Base-by-base conservation (phyloP, 2,329 filamentous ascomycete genomes). In the Cytospora leucostoma region DNA sequence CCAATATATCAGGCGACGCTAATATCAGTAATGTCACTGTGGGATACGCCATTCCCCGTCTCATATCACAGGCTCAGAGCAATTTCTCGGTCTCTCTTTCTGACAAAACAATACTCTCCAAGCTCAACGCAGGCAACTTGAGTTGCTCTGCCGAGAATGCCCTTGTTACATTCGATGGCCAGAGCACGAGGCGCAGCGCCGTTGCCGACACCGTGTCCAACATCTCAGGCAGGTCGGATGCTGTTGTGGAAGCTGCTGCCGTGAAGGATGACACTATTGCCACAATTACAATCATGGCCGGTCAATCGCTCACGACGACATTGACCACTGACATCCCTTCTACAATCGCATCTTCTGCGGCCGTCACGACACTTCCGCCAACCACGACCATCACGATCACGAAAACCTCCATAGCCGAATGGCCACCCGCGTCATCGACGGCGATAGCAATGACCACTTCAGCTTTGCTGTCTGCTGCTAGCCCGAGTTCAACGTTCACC, bases 91-190 rank as follows among this genome's bases (percentile, higher is more conserved):
- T 99, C 53, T 85, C 91, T 0, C 83, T 99, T 0, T 86, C 90
- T 52, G 82, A 85, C 4, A 85, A 85, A 0, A 82, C 82, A 8
- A 84, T 98, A 58, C 77, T 97, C 61, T 86, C 88, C 1, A 84
- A 92, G 55, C 91, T 98, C 74, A 94, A 90, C 70, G 77, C 82
- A 7, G 85, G 84, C 37, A 89, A 89, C 67, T 79, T 97, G 17
- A 93, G 90, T 61, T 99, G 95, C 75, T 86, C 86, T 10, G 86
- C 88, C 0, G 90, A 97, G 74, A 98, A 98, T 70, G 89, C 92
- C 0, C 82, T 99, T 4, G 89, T 98, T 17, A 92, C 91, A 0
- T 96, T 97, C 74, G 85, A 91, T 68, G 89, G 88, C 5, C 75
- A 75, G 61, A 75, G 78, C 2, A 72, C 75, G 4, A 75, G 79